Base-by-base conservation (phyloP, 2,329 filamentous ascomycete species). In the Didymella keratinophila region DNA sequence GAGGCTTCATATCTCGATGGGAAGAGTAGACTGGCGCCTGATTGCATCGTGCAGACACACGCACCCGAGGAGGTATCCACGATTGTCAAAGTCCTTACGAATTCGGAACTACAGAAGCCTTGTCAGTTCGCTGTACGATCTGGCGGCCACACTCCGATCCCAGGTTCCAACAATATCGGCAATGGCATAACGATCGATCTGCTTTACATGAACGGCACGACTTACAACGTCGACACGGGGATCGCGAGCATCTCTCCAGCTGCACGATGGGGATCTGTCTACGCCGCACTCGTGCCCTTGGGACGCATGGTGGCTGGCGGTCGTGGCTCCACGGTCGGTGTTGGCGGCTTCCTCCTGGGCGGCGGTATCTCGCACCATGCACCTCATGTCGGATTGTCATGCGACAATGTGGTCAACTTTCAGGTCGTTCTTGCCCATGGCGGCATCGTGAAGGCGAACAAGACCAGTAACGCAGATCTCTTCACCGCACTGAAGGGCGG, bases 361-460 rank as follows among this genome's bases (percentile, higher is more conserved):
- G 68, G 67, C 66, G 63, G 63, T 2, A 58, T 60, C 5, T 62
- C 61, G 5, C 49, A 58, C 34, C 60, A 47, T 14, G 47, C 58
- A 1, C 46, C 42, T 21, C 52, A 47, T 3, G 34, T 56, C 14
- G 65, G 63, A 2, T 27, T 63, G 9, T 52, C 56, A 5, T 64
- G 61, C 39, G 61, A 67, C 41, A 60, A 61, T 18, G 61, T 71
- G 10, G 52, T 61, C 34, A 71, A 68, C 28, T 70, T 68, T 25
- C 63, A 76, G 42, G 64, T 78, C 6, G 77, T 79, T 4, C 74
- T 80, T 28, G 75, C 77, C 36, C 58, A 69, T 47, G 78, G 78
- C 3, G 14, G 28, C n/a, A 62, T 69, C 14, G 48, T 64, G 3
- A 54, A 65, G 41, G 60, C 56, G 4, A 68, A 63, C 55, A 54